phyloP scores from a whole-genome alignment of 73 alveolate genomes.

The Tetrahymena borealis region DNA sequence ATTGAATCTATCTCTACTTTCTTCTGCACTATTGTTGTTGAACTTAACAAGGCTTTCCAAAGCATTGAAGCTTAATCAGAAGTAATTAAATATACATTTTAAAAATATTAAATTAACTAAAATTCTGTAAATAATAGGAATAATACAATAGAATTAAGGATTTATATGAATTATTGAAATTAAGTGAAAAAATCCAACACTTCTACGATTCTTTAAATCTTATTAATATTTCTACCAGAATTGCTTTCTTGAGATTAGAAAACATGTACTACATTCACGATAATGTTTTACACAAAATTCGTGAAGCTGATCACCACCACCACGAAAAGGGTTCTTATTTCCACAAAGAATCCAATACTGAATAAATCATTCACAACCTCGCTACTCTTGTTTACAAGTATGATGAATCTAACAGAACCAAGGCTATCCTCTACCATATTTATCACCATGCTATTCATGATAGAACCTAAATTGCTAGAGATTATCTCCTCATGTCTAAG shows the following conservation, averaged over 20 bases:
- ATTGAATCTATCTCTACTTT: background rate
- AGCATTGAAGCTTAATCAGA: background rate
- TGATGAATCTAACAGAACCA: background rate
- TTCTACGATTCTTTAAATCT: too few relatives aligned
- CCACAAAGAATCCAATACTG: background rate
- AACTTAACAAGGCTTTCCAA: background rate
- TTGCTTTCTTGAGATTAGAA: slow-evolving; percentile 1
- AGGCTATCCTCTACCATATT: background rate
- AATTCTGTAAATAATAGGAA: background rate
- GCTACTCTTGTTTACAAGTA: background rate
- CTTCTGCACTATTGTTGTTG: background rate
- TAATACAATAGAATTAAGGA: background rate
- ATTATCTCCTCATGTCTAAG: background rate
- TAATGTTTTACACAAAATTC: background rate
- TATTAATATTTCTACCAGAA: background rate
- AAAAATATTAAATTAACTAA: background rate
- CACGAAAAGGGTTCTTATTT: background rate
- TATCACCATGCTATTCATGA: background rate
- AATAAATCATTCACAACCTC: background rate
- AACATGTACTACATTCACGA: background rate
- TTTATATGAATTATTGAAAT: background rate
- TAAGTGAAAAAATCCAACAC: background rate
- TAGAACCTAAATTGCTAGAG: background rate
- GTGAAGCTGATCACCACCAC: background rate
- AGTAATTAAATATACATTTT: background rate